Base-by-base conservation (phyloP, 1,284 basidiomycete genomes). In the Ganoderma lucidum region DNA sequence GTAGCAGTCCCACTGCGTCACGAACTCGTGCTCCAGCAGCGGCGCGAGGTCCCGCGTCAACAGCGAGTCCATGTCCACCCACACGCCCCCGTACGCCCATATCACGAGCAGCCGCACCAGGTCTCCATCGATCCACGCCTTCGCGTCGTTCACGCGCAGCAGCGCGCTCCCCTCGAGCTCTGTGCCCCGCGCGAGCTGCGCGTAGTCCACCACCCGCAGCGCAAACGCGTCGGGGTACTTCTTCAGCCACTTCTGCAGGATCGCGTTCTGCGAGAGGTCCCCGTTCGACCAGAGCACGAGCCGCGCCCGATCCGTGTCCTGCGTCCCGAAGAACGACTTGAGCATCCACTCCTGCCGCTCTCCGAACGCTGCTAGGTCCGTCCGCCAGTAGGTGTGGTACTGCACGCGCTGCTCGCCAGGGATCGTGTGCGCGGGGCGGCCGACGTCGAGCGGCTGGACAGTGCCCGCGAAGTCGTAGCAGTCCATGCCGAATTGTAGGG, bases 1-100 rank as follows among this genome's bases (percentile, higher is more conserved):
- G 78, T 96, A 97, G 79, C 96, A 98, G 78, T 98, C 96, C 96
- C 96, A 97, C 79, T 97, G 95, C 0, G 93, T 96, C 14, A 98
- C 93, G 79, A 96, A 98, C 80, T 98, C 96, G 76, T 94, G 93
- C 80, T 97, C 96, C 8, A 93, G 83, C 66, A 98, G 82, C 5
- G 95, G 94, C 5, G 90, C 84, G 30, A 98, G 82, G 80, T 95
- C 93, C 64, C 96, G 83, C 56, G 95, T 96, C 71, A 97, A 80
- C 67, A 98, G 85, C 74, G 93, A 93, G 81, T 98, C 96, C 95
- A 98, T 97, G 79, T 98, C 96, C 70, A 97, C 87, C 96, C 96
- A 98, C 42, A 96, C 87, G 2, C 96, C 96, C 6, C 96, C 96
- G 76, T 89, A 90, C 71, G 89, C 89, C 94, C 95, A 97, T n/a